Evolutionary conservation across 2,329 filamentous ascomycete species (phyloP), one percentile per base, ranked within the genome.

Genomic region (Seiridium cupressi): DNA sequence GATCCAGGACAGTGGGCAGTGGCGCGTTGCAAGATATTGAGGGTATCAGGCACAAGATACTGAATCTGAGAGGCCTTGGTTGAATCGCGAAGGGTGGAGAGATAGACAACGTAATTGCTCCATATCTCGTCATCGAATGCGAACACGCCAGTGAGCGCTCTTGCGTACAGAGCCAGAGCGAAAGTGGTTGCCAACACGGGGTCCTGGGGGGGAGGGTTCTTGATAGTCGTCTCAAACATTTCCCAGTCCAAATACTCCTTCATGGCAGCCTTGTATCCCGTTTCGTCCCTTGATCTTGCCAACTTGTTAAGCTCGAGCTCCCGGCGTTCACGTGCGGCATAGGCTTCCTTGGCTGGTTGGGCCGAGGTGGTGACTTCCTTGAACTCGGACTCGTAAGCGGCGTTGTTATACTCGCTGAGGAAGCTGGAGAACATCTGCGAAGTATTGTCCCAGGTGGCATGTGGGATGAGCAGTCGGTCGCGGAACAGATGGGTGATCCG

Each of bases 1-100:
- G 93, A 96, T 90, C 93, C 96, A 2, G 95, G 93, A 67, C 94
- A 97, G 74, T 98, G 95, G 48, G 89, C 85, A 8, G 93, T 95
- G 10, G 92, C 93, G 64, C 93, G 86, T 67, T 92, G 88, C 2
- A 96, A 81, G 5, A 94, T 84, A 51, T 91, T 84, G 8, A 96
- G 82, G 44, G 90, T 74, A 58, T 79, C 77, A 26, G 74, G 82
- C 59, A 72, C 74, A 59, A 70, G 74, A 65, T 59, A 73, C 48
- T 64, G 76, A 64, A 66, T 71, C 66, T 73, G 77, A 58, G 65
- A 75, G 73, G 60, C 63, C 65, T 70, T 76, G 66, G 66, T 72
- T 66, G 74, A 78, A 61, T 73, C 80, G 64, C 80, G 77, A 58
- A 80, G 72, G 13, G 78, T 83, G n/a, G 79, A 82, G 53, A 95